Evolutionary conservation across 768 basidiomycete genomes (phyloP), one percentile per base, ranked within the genome.

Genomic region (Polyporus arcularius): DNA sequence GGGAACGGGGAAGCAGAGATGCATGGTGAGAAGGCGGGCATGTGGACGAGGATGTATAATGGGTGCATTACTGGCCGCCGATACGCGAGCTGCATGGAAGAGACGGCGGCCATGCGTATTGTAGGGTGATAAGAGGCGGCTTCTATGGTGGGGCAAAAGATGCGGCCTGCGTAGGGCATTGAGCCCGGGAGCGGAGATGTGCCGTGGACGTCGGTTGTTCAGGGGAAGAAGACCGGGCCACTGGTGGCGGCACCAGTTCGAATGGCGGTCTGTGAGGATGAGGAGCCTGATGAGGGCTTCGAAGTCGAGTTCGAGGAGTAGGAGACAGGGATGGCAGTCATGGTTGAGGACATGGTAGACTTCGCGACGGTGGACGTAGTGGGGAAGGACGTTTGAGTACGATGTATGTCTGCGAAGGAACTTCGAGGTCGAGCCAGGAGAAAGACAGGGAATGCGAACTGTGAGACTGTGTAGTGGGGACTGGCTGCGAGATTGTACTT

Each of bases 161-260:
- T 11, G 38, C n/a, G 18, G 8, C 39, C 14, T 30, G 46, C 10
- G 9, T 28, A 26, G 46, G 28, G 28, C 11, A 11, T 7, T 6
- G 53, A 42, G 31, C 21, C 4, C 51, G 38, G 35, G 51, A 39
- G 18, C 51, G 35, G 38, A 26, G 18, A 9, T 18, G 14, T 16
- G 28, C 4, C 12, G 11, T 16, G 28, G 30, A 5, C 35, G 46
- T n/a, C 32, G 38, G 21, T 31, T 11, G 40, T 28, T 63, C 32
- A 63, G 31, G 42, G 42, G 56, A 63, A 63, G 53, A 63, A 63
- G 32, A 63, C 62, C 16, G 62, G 57, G 4, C 62, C 62, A 38
- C 58, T 48, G 5, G 57, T 55, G 21, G 53, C 32, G 11, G 62
- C 62, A 10, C 57, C 57, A 5, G 57, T 55, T 18, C 57, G 57